Evolutionary conservation across 306 rosid genomes (phyloP), one percentile per base, ranked within the genome.

Genomic region (Acmispon strigosus): DNA sequence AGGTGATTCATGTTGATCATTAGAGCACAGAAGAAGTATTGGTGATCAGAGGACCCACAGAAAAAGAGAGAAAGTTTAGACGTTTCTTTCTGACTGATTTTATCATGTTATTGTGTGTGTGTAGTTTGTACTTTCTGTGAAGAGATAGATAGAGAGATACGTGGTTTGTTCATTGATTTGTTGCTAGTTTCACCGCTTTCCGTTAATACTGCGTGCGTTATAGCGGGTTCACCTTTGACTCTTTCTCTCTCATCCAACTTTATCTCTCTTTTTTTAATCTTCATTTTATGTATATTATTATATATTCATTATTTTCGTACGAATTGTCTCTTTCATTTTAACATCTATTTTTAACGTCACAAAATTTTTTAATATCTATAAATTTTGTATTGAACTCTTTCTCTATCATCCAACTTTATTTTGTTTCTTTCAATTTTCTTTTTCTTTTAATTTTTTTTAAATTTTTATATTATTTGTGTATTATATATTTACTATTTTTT

Each of bases 161-260:
- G 24, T 51, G 4, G 60, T 43, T 69, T 17, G 56, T 76, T 58
- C 2, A 74, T 64, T 70, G 14, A 27, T 27, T 32, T 32, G 37
- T 32, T 32, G 37, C 56, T 74, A 43, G 70, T 59, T 62, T 29
- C 70, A 32, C 66, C 47, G 52, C 70, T 68, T 82, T 69, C 78
- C 62, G 67, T 76, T 76, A 80, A 83, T 68, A 49, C 80, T 57
- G 87, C 78, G 87, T 83, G 82, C 87, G 76, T 72, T 76, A 5
- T 32, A 57, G 79, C 71, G 62, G 78, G 62, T 83, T 78, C 75
- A 0, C 53, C 67, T 60, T 74, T 60, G 60, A 78, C 78, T 17
- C 76, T 48, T 8, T 64, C 72, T 51, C 73, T 63, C 43, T 45
- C 76, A 8, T 12, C 37, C n/a, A 12, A n/a, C 16, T 62, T 39